Base-by-base conservation (phyloP, 2,329 filamentous ascomycete genomes). In the Botrytis pseudocinerea region DNA sequence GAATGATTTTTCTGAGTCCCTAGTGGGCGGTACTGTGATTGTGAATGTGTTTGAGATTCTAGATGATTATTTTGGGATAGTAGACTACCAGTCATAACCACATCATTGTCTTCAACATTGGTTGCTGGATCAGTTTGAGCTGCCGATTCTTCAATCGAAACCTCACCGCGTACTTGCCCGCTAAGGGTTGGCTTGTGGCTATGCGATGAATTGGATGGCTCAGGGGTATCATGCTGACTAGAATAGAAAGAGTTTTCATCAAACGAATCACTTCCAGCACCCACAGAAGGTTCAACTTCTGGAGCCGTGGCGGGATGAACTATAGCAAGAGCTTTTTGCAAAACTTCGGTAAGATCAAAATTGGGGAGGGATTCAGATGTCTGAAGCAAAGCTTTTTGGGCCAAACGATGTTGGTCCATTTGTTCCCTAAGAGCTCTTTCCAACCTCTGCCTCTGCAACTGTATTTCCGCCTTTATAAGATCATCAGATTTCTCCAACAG, bases 181-280 rank as follows among this genome's bases (percentile, higher is more conserved):
- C 78, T 76, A 74, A 66, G 73, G 69, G 74, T 68, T 59, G 77
- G 78, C 76, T 77, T 79, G 69, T 76, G 77, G 69, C 73, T 75
- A 68, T 76, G 74, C 59, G 78, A 76, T 57, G 84, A 84, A 74
- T 84, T 83, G 68, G 83, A 84, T 44, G 85, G 86, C 72, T 89
- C 86, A 74, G 89, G 88, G 76, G 94, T 97, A 82, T 95, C 93
- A 85, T 95, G 91, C 84, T 92, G 93, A 83, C 95, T 98, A 77
- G 95, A 98, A 85, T 98, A 98, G 83, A 97, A 97, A 59, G 94
- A 96, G 80, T 97, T 94, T 82, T 97, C 92, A 83, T 98, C 94
- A 84, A 94, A 93, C 51, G 93, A 96, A 82, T 95, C 93, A 87
- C 87, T 92, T 80, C 88, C 87, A 82, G 90, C 89, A 83, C 81